Percentiles rank a stretch among this genome's conserved stretches.
Evolutionary conservation across 768 basidiomycete genomes (phyloP).

Genomic region (Phanerodontia chrysosporium): DNA sequence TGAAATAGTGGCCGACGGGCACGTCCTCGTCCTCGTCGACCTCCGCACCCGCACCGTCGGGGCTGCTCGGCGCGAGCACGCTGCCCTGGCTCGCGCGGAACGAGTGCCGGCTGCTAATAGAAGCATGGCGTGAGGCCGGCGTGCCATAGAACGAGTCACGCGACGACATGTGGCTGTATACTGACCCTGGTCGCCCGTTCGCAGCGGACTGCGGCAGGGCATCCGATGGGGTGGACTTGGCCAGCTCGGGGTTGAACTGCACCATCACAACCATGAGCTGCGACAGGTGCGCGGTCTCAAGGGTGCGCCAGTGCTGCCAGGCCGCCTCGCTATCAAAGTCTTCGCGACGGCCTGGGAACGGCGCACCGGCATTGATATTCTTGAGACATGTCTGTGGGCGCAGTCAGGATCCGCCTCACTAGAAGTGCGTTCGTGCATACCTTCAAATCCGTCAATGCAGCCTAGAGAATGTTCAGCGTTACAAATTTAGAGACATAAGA

Average conservation of each 20-base stretch:
- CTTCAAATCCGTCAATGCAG: slow-evolving; percentile 85
- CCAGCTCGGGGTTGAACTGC: slow-evolving; percentile 80
- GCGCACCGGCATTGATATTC: slow-evolving; percentile 77
- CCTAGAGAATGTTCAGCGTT: slow-evolving; percentile 36
- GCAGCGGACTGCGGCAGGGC: slow-evolving; percentile 28
- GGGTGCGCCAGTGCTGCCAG: slow-evolving; percentile 78
- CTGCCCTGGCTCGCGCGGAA: slow-evolving; percentile 24
- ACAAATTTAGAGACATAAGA: not conserved
- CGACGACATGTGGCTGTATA: slow-evolving; percentile 38
- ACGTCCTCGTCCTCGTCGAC: slow-evolving; percentile 64
- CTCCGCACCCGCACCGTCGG: slow-evolving; percentile 35
- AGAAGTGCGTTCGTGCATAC: slow-evolving; percentile 31
- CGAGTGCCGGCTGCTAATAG: slow-evolving; percentile 68
- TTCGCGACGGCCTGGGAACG: slow-evolving; percentile 81
- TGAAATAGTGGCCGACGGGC: slow-evolving; percentile 73
- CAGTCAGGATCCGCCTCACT: slow-evolving; percentile 6
- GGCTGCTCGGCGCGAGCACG: slow-evolving; percentile 27
- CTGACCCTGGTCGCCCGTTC: slow-evolving; percentile 50
- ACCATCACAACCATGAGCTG: slow-evolving; percentile 88
- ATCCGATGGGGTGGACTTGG: slow-evolving; percentile 69
- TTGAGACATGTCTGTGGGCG: slow-evolving; percentile 75
- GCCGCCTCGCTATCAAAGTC: slow-evolving; percentile 84
- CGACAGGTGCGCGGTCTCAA: slow-evolving; percentile 80
- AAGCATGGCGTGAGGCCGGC: slow-evolving; percentile 43
- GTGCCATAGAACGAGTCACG: slow-evolving; percentile 21